phyloP scores from a whole-genome alignment of 768 basidiomycete genomes.

The Tricholoma sp. region DNA sequence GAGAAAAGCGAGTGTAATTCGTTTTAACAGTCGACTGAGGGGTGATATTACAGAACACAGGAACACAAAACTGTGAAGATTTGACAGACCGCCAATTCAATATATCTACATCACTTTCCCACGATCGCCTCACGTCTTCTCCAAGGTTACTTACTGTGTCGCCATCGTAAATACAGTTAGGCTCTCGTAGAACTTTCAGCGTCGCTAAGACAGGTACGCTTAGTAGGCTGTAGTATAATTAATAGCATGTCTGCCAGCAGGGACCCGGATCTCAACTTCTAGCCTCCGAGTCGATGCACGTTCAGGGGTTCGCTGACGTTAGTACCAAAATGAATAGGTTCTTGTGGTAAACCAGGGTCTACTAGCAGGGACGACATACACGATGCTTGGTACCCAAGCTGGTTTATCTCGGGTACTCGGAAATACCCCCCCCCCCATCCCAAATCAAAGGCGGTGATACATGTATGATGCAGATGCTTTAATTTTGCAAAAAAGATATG shows the following conservation, averaged over 20 bases:
- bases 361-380: slow-evolving; percentile 97
- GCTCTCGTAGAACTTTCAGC: no score
- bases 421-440: slow-evolving; percentile 99
- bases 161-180: no score
- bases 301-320: slow-evolving; percentile 14
- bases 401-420: slow-evolving; percentile 78
- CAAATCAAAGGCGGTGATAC: slow-evolving; percentile 98
- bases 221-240: no score
- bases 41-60: slow-evolving; percentile 12
- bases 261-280: slow-evolving; percentile 94
- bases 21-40: slow-evolving; percentile 4
- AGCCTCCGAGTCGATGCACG: no score
- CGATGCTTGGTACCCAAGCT: slow-evolving; percentile 28
- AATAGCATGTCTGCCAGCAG: slow-evolving; percentile 77
- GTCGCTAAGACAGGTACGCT: no score
- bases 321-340: slow-evolving; percentile 94
- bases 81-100: neutral
- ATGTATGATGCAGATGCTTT: slow-evolving; percentile 85
- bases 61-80: neutral
- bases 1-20: slow-evolving; percentile 19
- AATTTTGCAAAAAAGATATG: slow-evolving; percentile 98
- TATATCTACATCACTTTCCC: slow-evolving; percentile 7
- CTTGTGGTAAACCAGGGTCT: slow-evolving; percentile 77
- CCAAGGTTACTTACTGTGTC: no score
- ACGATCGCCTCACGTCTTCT: slow-evolving; percentile 9